Evolutionary conservation across 768 basidiomycete species (phyloP).

Genomic region (Ramaria rubella): DNA sequence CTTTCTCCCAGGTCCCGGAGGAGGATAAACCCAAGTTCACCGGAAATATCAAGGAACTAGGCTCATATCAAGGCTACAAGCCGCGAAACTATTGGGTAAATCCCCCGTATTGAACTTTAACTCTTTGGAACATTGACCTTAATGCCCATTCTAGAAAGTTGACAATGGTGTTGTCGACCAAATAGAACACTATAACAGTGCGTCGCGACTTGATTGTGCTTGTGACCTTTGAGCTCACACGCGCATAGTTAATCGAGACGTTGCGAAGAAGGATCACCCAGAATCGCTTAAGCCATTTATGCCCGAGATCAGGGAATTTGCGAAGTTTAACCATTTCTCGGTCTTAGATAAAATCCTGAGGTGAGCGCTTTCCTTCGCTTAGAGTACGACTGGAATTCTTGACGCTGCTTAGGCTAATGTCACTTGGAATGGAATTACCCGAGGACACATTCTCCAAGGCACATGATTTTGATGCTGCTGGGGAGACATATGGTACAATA

Average conservation of each 20-base stretch:
- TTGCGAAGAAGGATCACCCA: slow-evolving; percentile 44
- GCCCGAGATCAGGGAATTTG: slow-evolving; percentile 46
- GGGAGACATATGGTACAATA: slow-evolving; percentile 40
- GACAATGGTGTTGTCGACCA: slow-evolving; percentile 36
- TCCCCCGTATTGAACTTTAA: slow-evolving; percentile 11
- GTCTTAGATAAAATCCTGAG: slow-evolving; percentile 31
- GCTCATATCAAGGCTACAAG: slow-evolving; percentile 38
- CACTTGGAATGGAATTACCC: slow-evolving; percentile 47
- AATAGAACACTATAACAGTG: slow-evolving; percentile 40
- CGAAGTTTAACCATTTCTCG: slow-evolving; percentile 44
- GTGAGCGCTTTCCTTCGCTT: neutral
- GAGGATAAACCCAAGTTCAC: slow-evolving; percentile 21
- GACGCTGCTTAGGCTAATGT: slow-evolving; percentile 42
- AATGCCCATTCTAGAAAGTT: slow-evolving; percentile 28
- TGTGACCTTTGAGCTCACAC: neutral
- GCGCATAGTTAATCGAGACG: slow-evolving; percentile 43
- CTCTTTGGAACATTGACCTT: too few relatives aligned
- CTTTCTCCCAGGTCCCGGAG: slow-evolving; percentile 33
- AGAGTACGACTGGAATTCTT: slow-evolving; percentile 18
- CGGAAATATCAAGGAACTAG: slow-evolving; percentile 22
- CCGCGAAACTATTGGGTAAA: slow-evolving; percentile 33
- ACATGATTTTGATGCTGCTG: slow-evolving; percentile 35
- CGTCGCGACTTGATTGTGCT: slow-evolving; percentile 13
- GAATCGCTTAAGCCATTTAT: slow-evolving; percentile 42
- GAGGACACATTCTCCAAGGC: slow-evolving; percentile 44